Evolutionary conservation across 2,329 filamentous ascomycete species (phyloP).

Genomic region (Cryphonectria carpinicola): DNA sequence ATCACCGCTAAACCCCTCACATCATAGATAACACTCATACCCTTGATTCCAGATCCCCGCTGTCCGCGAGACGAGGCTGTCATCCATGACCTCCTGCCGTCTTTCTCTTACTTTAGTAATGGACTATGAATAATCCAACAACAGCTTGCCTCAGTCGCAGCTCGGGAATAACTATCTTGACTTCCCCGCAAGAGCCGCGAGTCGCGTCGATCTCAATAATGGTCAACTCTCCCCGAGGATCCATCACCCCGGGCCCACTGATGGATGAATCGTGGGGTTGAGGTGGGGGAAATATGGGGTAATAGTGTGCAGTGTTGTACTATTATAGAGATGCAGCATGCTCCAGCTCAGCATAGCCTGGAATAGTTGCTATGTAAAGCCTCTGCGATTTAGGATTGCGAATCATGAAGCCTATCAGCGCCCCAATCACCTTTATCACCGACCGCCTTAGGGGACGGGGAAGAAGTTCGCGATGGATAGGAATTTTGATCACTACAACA

Average conservation of each 20-base stretch:
- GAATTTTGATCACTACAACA: constrained; percentile 6
- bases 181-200: not conserved
- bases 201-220: not conserved
- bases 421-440: constrained; percentile 6
- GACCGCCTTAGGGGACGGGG: constrained; percentile 2
- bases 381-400: not conserved
- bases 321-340: not conserved
- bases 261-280: not conserved
- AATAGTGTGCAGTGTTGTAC: not conserved
- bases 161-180: not conserved
- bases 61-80: not conserved
- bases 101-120: not conserved
- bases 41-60: not conserved
- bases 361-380: not conserved
- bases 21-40: too few relatives aligned
- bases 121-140: not conserved
- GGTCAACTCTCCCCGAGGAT: not conserved
- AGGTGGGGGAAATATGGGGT: not conserved
- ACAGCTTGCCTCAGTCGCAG: not conserved
- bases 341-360: not conserved
- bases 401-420: constrained; percentile 16
- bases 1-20: too few relatives aligned
- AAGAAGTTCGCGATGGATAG: constrained; percentile 8
- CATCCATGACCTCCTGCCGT: not conserved
- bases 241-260: not conserved